Evolutionary conservation across 2,329 filamentous ascomycete genomes (phyloP).

Genomic region (Emergomyces pasteurianus): DNA sequence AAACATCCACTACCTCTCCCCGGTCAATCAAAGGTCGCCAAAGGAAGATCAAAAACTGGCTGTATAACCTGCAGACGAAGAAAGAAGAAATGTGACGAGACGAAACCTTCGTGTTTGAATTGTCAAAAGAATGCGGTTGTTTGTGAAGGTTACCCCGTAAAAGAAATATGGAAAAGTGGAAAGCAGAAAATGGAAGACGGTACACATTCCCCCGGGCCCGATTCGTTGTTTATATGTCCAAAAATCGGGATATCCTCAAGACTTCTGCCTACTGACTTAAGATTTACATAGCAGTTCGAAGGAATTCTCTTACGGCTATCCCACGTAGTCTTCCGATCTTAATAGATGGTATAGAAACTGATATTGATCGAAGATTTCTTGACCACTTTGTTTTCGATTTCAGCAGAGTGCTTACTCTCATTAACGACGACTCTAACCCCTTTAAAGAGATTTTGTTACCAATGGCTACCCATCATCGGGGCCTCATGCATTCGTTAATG

Average conservation of each 20-base stretch:
- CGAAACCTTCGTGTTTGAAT: constrained; percentile 46
- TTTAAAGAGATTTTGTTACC: constrained; percentile 76
- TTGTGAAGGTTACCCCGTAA: constrained; percentile 81
- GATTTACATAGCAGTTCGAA: constrained; percentile 17
- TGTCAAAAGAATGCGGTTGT: constrained; percentile 89
- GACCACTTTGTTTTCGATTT: constrained; percentile 72
- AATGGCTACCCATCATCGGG: constrained; percentile 65
- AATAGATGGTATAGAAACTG: constrained; percentile 69
- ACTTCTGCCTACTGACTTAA: background rate
- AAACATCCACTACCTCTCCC: constrained; percentile 60
- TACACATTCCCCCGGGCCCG: constrained; percentile 15
- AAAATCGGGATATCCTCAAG: background rate
- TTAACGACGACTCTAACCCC: constrained; percentile 68
- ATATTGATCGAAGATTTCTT: constrained; percentile 67
- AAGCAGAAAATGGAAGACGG: constrained; percentile 61
- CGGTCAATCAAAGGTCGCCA: constrained; percentile 58
- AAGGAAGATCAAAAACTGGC: constrained; percentile 52
- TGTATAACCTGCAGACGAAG: constrained; percentile 48
- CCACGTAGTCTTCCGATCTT: constrained; percentile 45
- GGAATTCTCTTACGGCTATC: constrained; percentile 21
- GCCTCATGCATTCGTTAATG: constrained; percentile 82
- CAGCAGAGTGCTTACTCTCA: constrained; percentile 69
- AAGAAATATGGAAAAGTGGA: constrained; percentile 77
- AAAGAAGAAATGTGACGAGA: constrained; percentile 49
- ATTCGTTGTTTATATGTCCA: background rate